A percentile compares a stretch with the other conserved stretches of the same genome.
Evolutionary conservation across 2,329 filamentous ascomycete genomes (phyloP).

Genomic region (Fonsecaea nubica): DNA sequence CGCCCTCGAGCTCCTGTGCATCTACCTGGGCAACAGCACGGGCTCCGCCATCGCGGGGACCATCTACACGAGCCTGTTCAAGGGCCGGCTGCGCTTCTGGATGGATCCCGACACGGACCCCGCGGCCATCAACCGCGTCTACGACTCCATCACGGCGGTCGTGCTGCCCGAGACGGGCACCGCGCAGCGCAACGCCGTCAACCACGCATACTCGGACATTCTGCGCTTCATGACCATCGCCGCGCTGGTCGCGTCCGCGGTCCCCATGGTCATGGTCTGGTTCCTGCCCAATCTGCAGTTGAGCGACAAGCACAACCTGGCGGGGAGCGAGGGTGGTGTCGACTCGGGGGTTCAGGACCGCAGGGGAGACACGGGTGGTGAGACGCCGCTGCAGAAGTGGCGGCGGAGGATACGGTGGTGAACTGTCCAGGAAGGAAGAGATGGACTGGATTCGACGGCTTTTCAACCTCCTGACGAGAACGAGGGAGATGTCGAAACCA

Average conservation of each 20-base stretch:
- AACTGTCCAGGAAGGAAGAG: background rate
- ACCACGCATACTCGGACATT: slow-evolving; percentile 48
- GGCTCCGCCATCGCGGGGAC: slow-evolving; percentile 55
- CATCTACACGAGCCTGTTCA: slow-evolving; percentile 59
- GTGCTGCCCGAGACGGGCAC: slow-evolving; percentile 51
- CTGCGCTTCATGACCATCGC: slow-evolving; percentile 45
- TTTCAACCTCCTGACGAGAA: too few species aligned
- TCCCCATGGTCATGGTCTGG: slow-evolving; percentile 41
- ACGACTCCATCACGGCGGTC: slow-evolving; percentile 54
- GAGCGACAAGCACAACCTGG: slow-evolving; percentile 33
- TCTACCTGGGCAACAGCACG: slow-evolving; percentile 49
- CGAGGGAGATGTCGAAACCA: too few species aligned
- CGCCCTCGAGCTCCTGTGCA: slow-evolving; percentile 53
- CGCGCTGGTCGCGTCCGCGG: slow-evolving; percentile 42
- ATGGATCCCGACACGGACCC: slow-evolving; percentile 46
- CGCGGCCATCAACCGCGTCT: slow-evolving; percentile 48
- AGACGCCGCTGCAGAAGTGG: slow-evolving; percentile 21
- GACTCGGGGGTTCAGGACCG: background rate
- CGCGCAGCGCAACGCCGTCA: slow-evolving; percentile 51
- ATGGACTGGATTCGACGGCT: too few species aligned
- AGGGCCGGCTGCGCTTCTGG: slow-evolving; percentile 45
- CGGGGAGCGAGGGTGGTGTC: slow-evolving; percentile 3
- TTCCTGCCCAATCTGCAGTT: slow-evolving; percentile 41
- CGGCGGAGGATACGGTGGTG: slow-evolving; percentile 22
- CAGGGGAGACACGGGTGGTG: background rate